phyloP scores from a whole-genome alignment of 352 stramenopile genomes.

The Pythium sukuiense region DNA sequence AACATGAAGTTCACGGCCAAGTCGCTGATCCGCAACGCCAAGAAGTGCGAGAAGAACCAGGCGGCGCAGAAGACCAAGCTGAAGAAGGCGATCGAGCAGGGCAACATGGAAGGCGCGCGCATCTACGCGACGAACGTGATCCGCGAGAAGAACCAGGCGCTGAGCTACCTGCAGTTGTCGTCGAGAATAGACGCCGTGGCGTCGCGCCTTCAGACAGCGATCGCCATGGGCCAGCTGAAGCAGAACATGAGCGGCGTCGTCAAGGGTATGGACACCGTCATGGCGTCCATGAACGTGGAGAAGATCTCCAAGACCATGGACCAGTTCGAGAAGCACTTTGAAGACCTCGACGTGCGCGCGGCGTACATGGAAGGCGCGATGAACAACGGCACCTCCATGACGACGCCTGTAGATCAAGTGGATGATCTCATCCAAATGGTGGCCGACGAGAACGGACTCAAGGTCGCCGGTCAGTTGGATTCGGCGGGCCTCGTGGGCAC shows the following conservation, averaged over 20 bases:
- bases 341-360: constrained; percentile 97
- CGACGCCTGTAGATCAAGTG: constrained; percentile 97
- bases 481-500: constrained; percentile 88
- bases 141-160: constrained; percentile 83
- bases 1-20: constrained; percentile 92
- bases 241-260: constrained; percentile 96
- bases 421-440: constrained; percentile 98
- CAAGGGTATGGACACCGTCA: constrained; percentile 95
- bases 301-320: constrained; percentile 98
- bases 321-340: constrained; percentile 99
- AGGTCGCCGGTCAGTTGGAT: constrained; percentile 93
- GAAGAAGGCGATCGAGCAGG: constrained; percentile 96
- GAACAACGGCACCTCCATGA: constrained; percentile 93
- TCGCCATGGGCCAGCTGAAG: constrained; percentile 94
- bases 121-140: constrained; percentile 96
- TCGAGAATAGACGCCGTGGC: constrained; percentile 97
- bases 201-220: constrained; percentile 95
- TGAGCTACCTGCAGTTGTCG: constrained; percentile 95
- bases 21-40: constrained; percentile 87
- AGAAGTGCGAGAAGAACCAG: constrained; percentile 99
- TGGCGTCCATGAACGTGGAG: constrained; percentile 97
- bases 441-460: constrained; percentile 96
- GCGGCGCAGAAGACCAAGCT: constrained; percentile 93
- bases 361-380: constrained; percentile 99
- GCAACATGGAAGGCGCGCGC: constrained; percentile 96